Base-by-base conservation (phyloP, 225 moss, liverwort and hornwort genomes). In the Antitrichia curtipendula region DNA sequence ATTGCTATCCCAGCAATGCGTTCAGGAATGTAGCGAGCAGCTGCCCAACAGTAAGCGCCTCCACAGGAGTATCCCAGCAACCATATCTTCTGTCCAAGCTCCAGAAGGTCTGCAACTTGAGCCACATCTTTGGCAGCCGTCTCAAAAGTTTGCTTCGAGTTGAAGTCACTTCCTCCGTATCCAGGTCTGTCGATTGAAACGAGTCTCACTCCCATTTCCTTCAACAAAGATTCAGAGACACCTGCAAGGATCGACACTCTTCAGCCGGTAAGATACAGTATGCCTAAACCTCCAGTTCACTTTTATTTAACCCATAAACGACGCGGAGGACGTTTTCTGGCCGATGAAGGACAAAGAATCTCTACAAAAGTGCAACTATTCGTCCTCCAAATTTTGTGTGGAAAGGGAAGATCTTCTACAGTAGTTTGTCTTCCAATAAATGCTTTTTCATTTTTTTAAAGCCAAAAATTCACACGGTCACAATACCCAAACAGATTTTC, bases 31-130 rank as follows among this genome's bases (percentile, higher is more conserved):
- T 88, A 91, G 65, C 90, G 92, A 57, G 94, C 94, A 75, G 94
- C 94, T 22, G 91, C 94, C 94, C 94, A 94, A 85, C 93, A 90
- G 60, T 91, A 94, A 8, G 93, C 94, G 13, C 94, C 94, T 27
- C 94, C 94, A 90, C 94, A 93, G 9, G 94, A 94, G 58, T 93
- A 94, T 53, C 94, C 94, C 40, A 94, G 81, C 80, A 94, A 70
- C 90, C 89, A 94, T 15, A 93, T 90, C 84, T 92, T 94, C 54
- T 81, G 63, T 18, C 94, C 94, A 27, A 94, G 90, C 78, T 90
- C 92, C 36, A 94, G 87, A 66, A 76, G n/a, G 81, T 94, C 93
- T 24, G 91, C 93, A 31, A 94, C 52, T 80, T 88, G 75, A 52
- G 84, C 93, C 60, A 92, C 80, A 74, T 94, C 94, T 12, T 78